phyloP scores from a whole-genome alignment of 345 rosid genomes.

The Geranium rotundifolium region DNA sequence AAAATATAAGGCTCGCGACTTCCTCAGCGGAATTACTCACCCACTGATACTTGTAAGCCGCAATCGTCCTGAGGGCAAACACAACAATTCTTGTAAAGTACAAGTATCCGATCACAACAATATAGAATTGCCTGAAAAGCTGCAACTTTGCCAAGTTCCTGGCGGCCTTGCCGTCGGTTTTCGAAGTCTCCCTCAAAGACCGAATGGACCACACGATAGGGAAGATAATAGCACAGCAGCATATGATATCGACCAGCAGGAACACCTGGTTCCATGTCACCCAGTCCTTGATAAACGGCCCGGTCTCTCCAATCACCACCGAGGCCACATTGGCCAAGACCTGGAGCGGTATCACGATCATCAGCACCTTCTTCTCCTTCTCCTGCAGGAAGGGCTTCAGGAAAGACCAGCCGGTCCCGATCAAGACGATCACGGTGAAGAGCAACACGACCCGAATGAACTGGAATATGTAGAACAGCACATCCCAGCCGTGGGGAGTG shows the following conservation, averaged over 20 bases:
- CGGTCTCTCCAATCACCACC: constrained; percentile 84
- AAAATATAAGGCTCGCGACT: constrained; percentile 68
- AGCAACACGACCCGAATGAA: constrained; percentile 75
- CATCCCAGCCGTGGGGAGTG: constrained; percentile 97
- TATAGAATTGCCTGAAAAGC: constrained; percentile 77
- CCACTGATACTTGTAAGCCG: constrained; percentile 90
- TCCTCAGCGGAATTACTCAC: constrained; percentile 89
- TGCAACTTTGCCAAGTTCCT: constrained; percentile 80
- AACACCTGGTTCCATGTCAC: constrained; percentile 91
- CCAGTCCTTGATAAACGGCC: constrained; percentile 84
- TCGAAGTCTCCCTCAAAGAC: constrained; percentile 70
- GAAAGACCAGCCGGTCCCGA: constrained; percentile 98
- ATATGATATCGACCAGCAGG: constrained; percentile 73
- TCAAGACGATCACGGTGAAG: constrained; percentile 83
- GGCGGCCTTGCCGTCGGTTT: constrained; percentile 90
- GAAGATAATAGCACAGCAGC: constrained; percentile 92
- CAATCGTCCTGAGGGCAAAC: constrained; percentile 71
- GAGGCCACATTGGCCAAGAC: constrained; percentile 88
- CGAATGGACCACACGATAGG: constrained; percentile 96
- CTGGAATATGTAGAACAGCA: constrained; percentile 78
- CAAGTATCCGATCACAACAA: constrained; percentile 80
- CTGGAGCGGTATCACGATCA: constrained; percentile 93
- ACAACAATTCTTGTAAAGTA: constrained; percentile 91
- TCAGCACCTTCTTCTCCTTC: constrained; percentile 91
- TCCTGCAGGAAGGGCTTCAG: constrained; percentile 90